Evolutionary conservation across 371 early-diverging fungal species (phyloP).

Genomic region (Circinella minor): DNA sequence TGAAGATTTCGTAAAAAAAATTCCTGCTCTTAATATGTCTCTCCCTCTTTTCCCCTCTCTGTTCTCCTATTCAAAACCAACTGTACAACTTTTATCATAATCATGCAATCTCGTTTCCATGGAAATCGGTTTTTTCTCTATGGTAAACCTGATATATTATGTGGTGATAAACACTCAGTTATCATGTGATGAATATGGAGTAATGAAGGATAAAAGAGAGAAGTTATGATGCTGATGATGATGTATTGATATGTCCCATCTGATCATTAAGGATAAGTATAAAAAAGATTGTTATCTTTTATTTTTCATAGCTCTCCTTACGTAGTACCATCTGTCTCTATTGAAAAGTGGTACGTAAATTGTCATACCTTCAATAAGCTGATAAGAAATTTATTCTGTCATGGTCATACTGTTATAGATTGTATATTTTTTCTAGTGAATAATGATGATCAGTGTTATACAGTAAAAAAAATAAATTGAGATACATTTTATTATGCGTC

Average conservation of each 20-base stretch:
- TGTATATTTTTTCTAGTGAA: not conserved
- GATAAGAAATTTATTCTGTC: conserved; percentile 2
- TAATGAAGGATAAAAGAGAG: not conserved
- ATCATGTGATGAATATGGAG: too few relatives aligned
- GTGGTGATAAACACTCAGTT: too few relatives aligned
- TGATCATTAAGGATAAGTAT: not conserved
- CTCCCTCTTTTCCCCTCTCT: not conserved
- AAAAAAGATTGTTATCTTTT: conserved; percentile 1
- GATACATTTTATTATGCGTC: too few relatives aligned
- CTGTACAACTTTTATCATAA: not conserved
- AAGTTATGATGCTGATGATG: not conserved
- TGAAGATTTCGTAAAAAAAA: not conserved
- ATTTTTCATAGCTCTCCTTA: not conserved
- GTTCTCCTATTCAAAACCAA: not conserved
- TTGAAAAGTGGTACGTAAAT: not conserved
- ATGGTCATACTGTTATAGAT: not conserved
- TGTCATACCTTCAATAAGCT: conserved; percentile 1
- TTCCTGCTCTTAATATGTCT: not conserved
- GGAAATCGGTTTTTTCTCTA: too few relatives aligned
- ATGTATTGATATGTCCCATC: not conserved
- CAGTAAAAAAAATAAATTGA: too few relatives aligned
- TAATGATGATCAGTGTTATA: not conserved
- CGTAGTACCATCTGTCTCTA: conserved; percentile 6
- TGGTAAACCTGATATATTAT: too few relatives aligned
- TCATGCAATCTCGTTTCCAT: not conserved